These are phyloP conservation scores for Lecanicillium sp. DNA, from an alignment of 2,329 filamentous ascomycete species.

Conservation along the genomic window DNA sequence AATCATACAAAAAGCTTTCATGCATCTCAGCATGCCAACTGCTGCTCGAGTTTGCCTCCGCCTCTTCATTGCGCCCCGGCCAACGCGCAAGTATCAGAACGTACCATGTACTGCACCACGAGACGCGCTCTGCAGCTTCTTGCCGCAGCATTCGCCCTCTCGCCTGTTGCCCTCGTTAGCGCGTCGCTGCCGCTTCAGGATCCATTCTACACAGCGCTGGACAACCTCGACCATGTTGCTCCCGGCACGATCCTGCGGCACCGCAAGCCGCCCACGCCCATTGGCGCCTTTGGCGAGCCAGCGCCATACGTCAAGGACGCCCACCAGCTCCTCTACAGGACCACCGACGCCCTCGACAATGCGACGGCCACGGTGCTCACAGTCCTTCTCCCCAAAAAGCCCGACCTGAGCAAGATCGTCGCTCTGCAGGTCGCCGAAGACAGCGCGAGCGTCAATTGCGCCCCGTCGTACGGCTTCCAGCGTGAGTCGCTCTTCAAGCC, in stretches of 20 bases:
- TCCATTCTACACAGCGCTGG: slow-evolving; percentile 21
- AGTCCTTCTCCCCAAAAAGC: slow-evolving; percentile 29
- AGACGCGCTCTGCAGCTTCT: too few species aligned
- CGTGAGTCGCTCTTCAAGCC: slow-evolving; percentile 27
- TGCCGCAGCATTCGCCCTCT: too few species aligned
- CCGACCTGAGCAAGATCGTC: slow-evolving; percentile 24
- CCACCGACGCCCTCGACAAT: slow-evolving; percentile 29
- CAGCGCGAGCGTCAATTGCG: slow-evolving; percentile 30
- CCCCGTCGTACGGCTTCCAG: slow-evolving; percentile 22
- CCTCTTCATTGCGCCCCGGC: too few species aligned
- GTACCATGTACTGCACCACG: too few species aligned
- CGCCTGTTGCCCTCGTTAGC: too few species aligned
- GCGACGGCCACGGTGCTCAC: slow-evolving; percentile 33
- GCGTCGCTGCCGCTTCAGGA: too few species aligned
- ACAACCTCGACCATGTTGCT: slow-evolving; percentile 11
- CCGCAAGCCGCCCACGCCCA: slow-evolving; percentile 18
- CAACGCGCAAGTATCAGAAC: too few species aligned
- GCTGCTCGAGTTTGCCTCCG: too few species aligned
- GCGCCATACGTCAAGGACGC: slow-evolving; percentile 16
- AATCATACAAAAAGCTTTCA: too few species aligned
- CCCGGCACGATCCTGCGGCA: slow-evolving; percentile 21
- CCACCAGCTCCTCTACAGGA: slow-evolving; percentile 33
- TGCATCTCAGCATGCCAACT: too few species aligned
- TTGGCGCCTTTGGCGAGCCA: slow-evolving; percentile 21
- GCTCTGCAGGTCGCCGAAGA: slow-evolving; percentile 38